Base-by-base conservation (phyloP, 1,139 yeast genomes). In the Ogataea hybrid region DNA sequence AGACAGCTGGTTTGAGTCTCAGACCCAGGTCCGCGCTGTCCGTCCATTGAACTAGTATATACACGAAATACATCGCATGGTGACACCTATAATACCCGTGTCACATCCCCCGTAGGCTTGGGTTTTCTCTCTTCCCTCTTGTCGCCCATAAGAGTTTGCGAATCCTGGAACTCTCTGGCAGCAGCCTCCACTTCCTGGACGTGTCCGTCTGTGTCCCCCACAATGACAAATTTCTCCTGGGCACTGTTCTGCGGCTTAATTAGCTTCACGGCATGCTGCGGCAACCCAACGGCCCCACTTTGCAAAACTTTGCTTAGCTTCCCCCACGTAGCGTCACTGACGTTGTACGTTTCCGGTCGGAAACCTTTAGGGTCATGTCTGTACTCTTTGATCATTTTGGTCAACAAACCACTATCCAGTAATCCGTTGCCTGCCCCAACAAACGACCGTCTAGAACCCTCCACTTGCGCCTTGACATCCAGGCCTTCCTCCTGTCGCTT, bases 181-280 rank as follows among this genome's bases (percentile, higher is more conserved):
- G 39, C 29, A 9, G 16, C 32, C n/a, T 21, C 25, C 25, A 41
- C 41, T 15, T 32, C 35, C 31, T 28, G 37, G 4, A 38, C 41
- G 17, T 23, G 42, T 4, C 22, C 9, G 14, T 36, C 28, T 3
- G 34, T 29, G 2, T 51, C 54, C 12, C 44, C 49, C 11, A 55
- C 55, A 17, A 55, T 48, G 4, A 55, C 42, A 14, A 58, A 46
- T 28, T 50, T 46, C 29, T 58, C 61, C 21, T 54, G 54, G 20
- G 31, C 10, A n/a, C 33, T 27, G 7, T 32, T 20, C 4, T 32
- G 41, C 32, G 6, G 49, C 42, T 36, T 45, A 38, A 21, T 44
- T 27, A 38, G 52, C 44, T 33, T 41, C 31, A 58, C 53, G 25
- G 49, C 52, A 33, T 49, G 50, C 5, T 52, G 48, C 9, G 63